These are phyloP conservation scores for Pleoardoris graminearum DNA, from an alignment of 2,329 filamentous ascomycete species.

Conservation along the genomic window DNA sequence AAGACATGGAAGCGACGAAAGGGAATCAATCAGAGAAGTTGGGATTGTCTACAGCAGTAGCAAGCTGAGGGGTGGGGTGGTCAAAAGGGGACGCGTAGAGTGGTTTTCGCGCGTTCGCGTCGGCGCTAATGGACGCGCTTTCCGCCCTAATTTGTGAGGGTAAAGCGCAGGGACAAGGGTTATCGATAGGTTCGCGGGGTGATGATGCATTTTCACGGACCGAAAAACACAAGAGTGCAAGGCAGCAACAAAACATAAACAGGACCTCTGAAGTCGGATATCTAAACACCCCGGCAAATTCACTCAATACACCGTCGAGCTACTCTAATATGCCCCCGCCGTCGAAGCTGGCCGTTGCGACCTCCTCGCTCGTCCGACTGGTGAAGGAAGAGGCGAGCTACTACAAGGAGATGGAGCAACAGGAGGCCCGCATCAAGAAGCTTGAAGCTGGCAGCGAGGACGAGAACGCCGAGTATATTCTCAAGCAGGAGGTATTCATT, in stretches of 20 bases:
- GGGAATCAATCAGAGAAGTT: slow-evolving; percentile 12
- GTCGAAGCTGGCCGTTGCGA: slow-evolving; percentile 76
- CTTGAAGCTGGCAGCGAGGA: slow-evolving; percentile 66
- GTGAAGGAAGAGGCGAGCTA: slow-evolving; percentile 92
- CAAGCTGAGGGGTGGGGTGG: slow-evolving; percentile 19
- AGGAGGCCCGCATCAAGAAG: slow-evolving; percentile 71
- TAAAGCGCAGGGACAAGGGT: background rate
- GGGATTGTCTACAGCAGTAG: slow-evolving; percentile 11
- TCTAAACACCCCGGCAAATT: background rate
- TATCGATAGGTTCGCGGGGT: slow-evolving; percentile 20
- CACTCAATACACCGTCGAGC: background rate
- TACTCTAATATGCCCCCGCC: slow-evolving; percentile 69
- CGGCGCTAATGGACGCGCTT: slow-evolving; percentile 9
- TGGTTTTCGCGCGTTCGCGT: slow-evolving; percentile 25
- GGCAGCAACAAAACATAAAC: slow-evolving; percentile 20
- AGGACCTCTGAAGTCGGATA: background rate
- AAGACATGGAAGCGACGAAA: slow-evolving; percentile 58
- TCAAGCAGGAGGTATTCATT: slow-evolving; percentile 79
- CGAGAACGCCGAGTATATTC: slow-evolving; percentile 73
- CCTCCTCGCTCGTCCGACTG: slow-evolving; percentile 76
- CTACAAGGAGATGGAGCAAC: slow-evolving; percentile 78
- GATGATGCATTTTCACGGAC: slow-evolving; percentile 20
- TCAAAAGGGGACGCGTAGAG: slow-evolving; percentile 26
- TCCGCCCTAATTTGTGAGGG: slow-evolving; percentile 3
- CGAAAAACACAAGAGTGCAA: slow-evolving; percentile 15